These are phyloP conservation scores for Penicillium roqueforti DNA, from an alignment of 495 filamentous ascomycete species.

Conservation along the genomic window DNA sequence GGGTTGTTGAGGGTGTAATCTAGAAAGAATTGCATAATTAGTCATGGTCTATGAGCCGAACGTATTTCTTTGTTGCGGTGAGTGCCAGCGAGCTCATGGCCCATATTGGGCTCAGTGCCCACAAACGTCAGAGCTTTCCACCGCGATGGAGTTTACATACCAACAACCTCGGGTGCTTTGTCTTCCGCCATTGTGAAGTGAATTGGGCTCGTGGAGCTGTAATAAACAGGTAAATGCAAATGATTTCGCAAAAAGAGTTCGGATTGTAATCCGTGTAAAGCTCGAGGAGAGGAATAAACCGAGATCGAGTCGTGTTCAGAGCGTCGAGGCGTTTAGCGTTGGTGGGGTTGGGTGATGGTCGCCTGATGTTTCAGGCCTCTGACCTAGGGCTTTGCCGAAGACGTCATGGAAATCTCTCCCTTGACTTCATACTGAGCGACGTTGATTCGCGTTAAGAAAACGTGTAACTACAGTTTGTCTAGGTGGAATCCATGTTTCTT, in stretches of 20 bases:
- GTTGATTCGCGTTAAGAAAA: neutral
- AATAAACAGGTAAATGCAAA: conserved; percentile 17
- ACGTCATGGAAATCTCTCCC: conserved; percentile 18
- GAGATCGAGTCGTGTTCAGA: conserved; percentile 36
- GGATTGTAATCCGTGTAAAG: conserved; percentile 22
- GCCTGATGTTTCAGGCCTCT: conserved; percentile 10
- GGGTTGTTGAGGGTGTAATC: conserved; percentile 96
- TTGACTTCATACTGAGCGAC: conserved; percentile 7
- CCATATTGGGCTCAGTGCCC: conserved; percentile 23
- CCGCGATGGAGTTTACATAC: conserved; percentile 35
- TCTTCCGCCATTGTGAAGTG: conserved; percentile 43
- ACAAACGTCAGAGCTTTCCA: conserved; percentile 44
- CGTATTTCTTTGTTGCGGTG: neutral
- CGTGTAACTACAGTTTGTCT: neutral
- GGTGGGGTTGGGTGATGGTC: conserved; percentile 14
- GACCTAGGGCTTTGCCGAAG: conserved; percentile 27
- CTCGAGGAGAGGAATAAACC: conserved; percentile 25
- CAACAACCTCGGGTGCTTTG: conserved; percentile 44
- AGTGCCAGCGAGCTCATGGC: conserved; percentile 13
- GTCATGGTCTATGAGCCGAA: neutral
- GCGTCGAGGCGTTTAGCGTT: conserved; percentile 21
- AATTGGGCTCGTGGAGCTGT: conserved; percentile 24
- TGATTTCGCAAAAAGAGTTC: conserved; percentile 14
- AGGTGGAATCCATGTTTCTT: neutral
- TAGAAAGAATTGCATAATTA: conserved; percentile 29